Percentiles rank a stretch among this genome's conserved stretches.
Conservation (phyloP, 139 green algal species). For the Chlamydomonas incerta region DNA sequence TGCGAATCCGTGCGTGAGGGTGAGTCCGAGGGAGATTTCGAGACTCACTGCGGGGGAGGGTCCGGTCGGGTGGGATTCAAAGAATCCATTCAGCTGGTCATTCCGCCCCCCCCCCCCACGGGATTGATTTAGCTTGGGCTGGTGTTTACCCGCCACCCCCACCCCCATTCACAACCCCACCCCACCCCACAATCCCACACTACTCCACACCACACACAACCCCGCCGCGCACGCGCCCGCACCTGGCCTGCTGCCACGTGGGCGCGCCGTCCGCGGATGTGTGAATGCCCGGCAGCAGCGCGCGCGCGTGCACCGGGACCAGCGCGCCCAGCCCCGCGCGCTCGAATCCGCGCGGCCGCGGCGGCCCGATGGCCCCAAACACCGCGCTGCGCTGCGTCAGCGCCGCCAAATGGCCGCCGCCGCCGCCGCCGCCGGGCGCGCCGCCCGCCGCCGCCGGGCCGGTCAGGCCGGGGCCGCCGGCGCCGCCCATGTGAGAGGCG, state of each 20-base stretch:
- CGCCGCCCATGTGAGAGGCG: background rate
- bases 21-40: too few species aligned
- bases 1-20: too few species aligned
- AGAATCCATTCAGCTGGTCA: too few species aligned
- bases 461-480: background rate
- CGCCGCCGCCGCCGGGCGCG: background rate
- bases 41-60: too few species aligned
- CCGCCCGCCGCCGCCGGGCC: too few species aligned
- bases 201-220: background rate
- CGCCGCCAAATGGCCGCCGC: background rate
- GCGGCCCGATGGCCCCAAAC: background rate
- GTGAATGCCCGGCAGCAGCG: background rate
- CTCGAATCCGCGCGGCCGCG: slow-evolving; percentile 18
- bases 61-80: too few species aligned
- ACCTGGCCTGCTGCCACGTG: slow-evolving; percentile 33
- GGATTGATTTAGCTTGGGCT: too few species aligned
- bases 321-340: background rate
- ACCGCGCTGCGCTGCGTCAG: background rate
- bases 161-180: background rate
- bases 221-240: background rate
- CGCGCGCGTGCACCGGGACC: background rate
- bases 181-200: background rate
- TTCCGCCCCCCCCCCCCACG: too few species aligned
- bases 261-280: slow-evolving; percentile 14
- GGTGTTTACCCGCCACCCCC: background rate